A percentile compares a stretch with the other conserved stretches of the same genome.
These are phyloP conservation scores for Urochloa ruziziensis DNA, from an alignment of 176 grass and related monocot species.

Conservation along the genomic window DNA sequence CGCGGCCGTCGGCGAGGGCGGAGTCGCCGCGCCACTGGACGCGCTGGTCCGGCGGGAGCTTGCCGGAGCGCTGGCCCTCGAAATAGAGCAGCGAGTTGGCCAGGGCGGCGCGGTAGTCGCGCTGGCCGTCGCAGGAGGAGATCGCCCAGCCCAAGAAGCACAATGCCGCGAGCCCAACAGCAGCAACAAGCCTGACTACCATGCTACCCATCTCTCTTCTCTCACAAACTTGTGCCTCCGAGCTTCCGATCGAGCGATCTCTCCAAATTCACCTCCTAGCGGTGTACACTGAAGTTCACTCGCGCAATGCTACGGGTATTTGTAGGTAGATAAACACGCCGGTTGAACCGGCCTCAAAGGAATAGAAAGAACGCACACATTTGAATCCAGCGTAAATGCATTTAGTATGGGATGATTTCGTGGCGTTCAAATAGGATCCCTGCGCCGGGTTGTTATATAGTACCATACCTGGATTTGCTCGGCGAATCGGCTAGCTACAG, in stretches of 20 bases:
- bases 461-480: neutral
- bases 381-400: neutral
- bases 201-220: neutral
- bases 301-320: neutral
- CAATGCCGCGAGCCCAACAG: neutral
- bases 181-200: neutral
- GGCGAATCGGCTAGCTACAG: neutral
- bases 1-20: conserved; percentile 50
- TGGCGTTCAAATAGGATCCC: neutral
- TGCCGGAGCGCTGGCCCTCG: conserved; percentile 73
- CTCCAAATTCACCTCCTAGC: neutral
- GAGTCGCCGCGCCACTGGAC: conserved; percentile 69
- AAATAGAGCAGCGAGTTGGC: conserved; percentile 75
- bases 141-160: neutral
- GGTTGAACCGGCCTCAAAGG: neutral
- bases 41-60: conserved; percentile 55
- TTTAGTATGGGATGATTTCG: neutral
- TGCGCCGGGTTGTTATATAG: neutral
- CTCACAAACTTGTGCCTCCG: too few relatives aligned
- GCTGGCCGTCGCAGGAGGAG: neutral
- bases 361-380: neutral
- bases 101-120: conserved; percentile 52
- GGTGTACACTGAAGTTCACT: neutral
- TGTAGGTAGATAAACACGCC: neutral
- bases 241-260: neutral